phyloP scores from a whole-genome alignment of 2,329 filamentous ascomycete species.

The Aspergillus oerlinghausenensis region DNA sequence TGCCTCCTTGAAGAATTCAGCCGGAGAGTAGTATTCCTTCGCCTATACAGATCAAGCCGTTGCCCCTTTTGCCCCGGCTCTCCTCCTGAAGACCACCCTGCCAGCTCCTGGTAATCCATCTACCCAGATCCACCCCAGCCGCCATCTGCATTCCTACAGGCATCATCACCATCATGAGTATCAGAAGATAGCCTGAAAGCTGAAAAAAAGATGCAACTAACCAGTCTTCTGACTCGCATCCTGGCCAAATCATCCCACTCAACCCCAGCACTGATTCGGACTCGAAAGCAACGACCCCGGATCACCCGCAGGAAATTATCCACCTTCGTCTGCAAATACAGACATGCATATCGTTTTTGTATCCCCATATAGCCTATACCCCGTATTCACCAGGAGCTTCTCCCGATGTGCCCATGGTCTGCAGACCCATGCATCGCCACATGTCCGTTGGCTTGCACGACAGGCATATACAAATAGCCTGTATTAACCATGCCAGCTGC shows the following conservation, averaged over 20 bases:
- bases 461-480: constrained; percentile 14
- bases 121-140: constrained; percentile 13
- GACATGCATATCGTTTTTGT: constrained; percentile 11
- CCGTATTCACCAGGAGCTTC: constrained; percentile 12
- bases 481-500: constrained; percentile 12
- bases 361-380: constrained; percentile 14
- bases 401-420: constrained; percentile 8
- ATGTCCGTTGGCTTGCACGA: constrained; percentile 7
- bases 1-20: not conserved
- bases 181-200: not conserved
- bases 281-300: constrained; percentile 8
- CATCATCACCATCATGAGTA: not conserved
- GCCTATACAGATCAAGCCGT: not conserved
- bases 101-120: constrained; percentile 10
- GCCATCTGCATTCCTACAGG: constrained; percentile 13
- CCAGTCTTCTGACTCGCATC: constrained; percentile 11
- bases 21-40: not conserved
- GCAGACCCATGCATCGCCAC: constrained; percentile 14
- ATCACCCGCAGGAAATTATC: constrained; percentile 8
- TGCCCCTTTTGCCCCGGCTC: not conserved
- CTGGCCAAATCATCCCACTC: constrained; percentile 11
- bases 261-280: constrained; percentile 14
- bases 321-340: constrained; percentile 7
- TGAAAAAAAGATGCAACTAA: not conserved
- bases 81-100: not conserved